Evolutionary conservation across 2,329 filamentous ascomycete species (phyloP).

Genomic region (Arthroderma uncinatum): DNA sequence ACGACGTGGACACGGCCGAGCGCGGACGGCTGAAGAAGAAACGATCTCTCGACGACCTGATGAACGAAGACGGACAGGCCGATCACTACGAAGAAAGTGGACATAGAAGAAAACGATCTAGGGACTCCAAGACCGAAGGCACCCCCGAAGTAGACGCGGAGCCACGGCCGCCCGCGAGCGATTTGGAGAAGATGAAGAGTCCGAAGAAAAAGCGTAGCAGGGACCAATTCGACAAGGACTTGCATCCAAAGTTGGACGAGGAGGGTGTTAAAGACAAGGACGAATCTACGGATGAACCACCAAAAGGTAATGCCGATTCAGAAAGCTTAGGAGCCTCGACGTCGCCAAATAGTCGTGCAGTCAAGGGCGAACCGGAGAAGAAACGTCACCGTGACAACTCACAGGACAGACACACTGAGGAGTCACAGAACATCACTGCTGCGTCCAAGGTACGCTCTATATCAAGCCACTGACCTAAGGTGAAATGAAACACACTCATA

Average conservation of each 20-base stretch:
- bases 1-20: conserved; percentile 23
- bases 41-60: conserved; percentile 34
- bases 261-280: conserved; percentile 14
- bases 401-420: conserved; percentile 25
- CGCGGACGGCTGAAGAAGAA: conserved; percentile 30
- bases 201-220: conserved; percentile 37
- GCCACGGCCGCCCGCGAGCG: conserved; percentile 1
- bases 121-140: conserved; percentile 20
- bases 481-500: background rate
- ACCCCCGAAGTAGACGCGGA: conserved; percentile 4
- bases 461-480: conserved; percentile 15
- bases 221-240: conserved; percentile 32
- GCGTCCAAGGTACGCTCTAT: conserved; percentile 2
- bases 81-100: conserved; percentile 18
- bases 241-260: conserved; percentile 16
- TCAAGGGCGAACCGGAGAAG: conserved; percentile 31
- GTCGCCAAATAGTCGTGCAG: conserved; percentile 7
- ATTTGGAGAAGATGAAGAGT: conserved; percentile 20
- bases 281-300: background rate
- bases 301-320: conserved; percentile 3
- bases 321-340: conserved; percentile 7
- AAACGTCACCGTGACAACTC: conserved; percentile 35
- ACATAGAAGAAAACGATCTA: conserved; percentile 27
- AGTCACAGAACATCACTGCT: conserved; percentile 9
- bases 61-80: conserved; percentile 22